Percentiles rank a stretch among this genome's conserved stretches.
Conservation (phyloP, 163 green algal species). For the Trebouxiophyceae sp. region DNA sequence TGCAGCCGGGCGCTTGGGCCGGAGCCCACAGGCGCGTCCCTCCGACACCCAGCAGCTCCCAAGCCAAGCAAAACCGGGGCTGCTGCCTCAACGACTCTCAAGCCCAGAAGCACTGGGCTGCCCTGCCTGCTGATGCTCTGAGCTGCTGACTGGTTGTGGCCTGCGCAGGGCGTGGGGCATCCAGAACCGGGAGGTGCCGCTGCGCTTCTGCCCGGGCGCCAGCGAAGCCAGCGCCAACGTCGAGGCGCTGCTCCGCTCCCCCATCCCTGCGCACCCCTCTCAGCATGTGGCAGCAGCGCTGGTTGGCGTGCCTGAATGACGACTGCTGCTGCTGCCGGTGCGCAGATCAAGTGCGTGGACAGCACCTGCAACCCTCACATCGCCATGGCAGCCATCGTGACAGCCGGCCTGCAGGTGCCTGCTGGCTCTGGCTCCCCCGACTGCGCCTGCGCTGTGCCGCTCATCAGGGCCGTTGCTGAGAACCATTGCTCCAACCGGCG, state of each 20-base stretch:
- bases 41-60: neutral
- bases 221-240: constrained; percentile 20
- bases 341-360: constrained; percentile 41
- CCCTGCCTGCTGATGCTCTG: neutral
- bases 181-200: constrained; percentile 30
- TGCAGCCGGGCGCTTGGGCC: constrained; percentile 34
- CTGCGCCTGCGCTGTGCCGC: too few relatives aligned
- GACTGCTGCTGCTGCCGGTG: neutral
- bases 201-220: constrained; percentile 23
- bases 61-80: neutral
- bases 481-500: neutral
- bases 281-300: too few relatives aligned
- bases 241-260: constrained; percentile 21
- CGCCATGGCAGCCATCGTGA: constrained; percentile 36
- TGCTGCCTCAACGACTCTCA: neutral
- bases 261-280: neutral
- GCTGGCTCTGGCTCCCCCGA: too few relatives aligned
- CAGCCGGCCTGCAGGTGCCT: constrained; percentile 19
- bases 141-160: neutral
- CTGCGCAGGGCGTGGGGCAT: constrained; percentile 28
- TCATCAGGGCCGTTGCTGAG: neutral
- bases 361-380: constrained; percentile 56
- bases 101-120: neutral
- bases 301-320: neutral
- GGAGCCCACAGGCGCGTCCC: constrained; percentile 25